Evolutionary conservation across 805 yeast species (phyloP), one percentile per base, ranked within the genome.

Genomic region (Pichia pseudocactophila): DNA sequence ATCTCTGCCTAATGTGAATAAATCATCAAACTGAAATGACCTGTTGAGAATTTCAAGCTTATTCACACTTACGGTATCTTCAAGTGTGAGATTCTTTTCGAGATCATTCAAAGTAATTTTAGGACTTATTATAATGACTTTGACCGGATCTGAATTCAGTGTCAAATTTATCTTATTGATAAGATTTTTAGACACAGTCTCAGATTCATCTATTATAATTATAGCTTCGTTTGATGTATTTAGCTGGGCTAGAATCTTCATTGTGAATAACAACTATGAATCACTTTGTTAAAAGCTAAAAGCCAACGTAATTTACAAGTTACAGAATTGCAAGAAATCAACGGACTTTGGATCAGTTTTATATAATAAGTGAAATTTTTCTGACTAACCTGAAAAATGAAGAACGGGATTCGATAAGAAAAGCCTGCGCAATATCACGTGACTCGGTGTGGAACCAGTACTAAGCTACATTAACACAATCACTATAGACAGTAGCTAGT

Each of bases 1-100:
- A 0, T 57, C 52, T 40, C 95, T 68, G 4, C 96, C 96, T 30
- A 73, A 54, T 0, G 68, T 61, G 2, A 67, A 62, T 31, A 87
- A 62, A 52, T 78, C 82, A 2, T 50, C 48, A 0, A 63, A 26
- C 15, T 63, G 57, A 45, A 74, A 74, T 2, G 48, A 43, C 40
- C 69, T 57, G 12, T 44, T 44, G 3, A 48, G n/a, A 26, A 50
- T 34, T 28, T 36, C 38, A 16, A 50, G 34, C n/a, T 35, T 42
- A 1, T 33, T n/a, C 15, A 12, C n/a, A n/a, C 5, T 19, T 17
- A 10, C 9, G 4, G 19, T 7, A 15, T 22, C 7, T 2, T 17
- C 11, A 15, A 39, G 4, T 6, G 34, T 11, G 11, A 43, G 22
- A 27, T 10, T 30, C 30, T 34, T 31, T 18, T n/a, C 6, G 4